Base-by-base conservation (phyloP, 2,329 filamentous ascomycete genomes). In the Botrytis hyacinthi region DNA sequence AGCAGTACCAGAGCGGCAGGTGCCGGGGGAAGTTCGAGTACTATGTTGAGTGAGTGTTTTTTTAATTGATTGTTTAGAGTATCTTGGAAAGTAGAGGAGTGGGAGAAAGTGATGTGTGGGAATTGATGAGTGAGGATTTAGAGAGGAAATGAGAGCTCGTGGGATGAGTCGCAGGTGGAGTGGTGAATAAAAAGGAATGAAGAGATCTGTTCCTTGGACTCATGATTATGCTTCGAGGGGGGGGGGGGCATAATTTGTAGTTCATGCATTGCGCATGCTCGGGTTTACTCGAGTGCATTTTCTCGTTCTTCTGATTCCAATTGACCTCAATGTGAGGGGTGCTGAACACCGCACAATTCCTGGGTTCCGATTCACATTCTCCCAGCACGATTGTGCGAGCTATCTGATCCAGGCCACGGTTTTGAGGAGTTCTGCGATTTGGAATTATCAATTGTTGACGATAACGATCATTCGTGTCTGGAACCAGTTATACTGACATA, bases 11-110 rank as follows among this genome's bases (percentile, higher is more conserved):
- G 96, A 80, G 91, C 95, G 57, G 96, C 96, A 48, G 96, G 96
- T 79, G 96, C 96, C 29, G 96, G 96, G 78, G 96, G 96, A 78
- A 98, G 94, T 83, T 97, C 92, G 84, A 97, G 94, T 86, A 99
- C 96, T 71, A 99, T 99, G 96, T 88, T 99, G 86, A 95, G 95
- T 94, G 92, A 78, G 92, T 89, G 54, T 26, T 57, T 71, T 26
- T 71, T 66, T 73, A 72, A 63, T 54, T 73, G 1, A 32, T 73
- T 40, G 51, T 40, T 65, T 60, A n/a, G 26, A 44, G 32, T 22
- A 32, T 12, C 20, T 61, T 35, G n/a, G 42, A 35, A 46, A 26
- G 29, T 16, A 48, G 18, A 62, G 51, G 42, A 57, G 42, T 66
- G 59, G 51, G 65, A 59, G 66, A 70, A 71, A n/a, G 7, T 37